These are phyloP conservation scores for Cladophialophora carrionii DNA, from an alignment of 2,329 filamentous ascomycete genomes.

Conservation along the genomic window DNA sequence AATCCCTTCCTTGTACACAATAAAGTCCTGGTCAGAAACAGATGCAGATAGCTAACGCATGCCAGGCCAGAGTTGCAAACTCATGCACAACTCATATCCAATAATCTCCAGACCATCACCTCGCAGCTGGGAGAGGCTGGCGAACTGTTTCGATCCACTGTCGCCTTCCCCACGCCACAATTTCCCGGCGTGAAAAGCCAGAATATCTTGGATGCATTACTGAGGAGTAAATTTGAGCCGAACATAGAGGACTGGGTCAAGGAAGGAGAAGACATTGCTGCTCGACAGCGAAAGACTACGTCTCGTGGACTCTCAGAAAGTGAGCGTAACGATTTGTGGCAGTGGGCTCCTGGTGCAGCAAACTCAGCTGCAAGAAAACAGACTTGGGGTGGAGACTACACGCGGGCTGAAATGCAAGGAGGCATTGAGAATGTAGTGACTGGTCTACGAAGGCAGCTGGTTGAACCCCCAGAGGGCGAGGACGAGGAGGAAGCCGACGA, in stretches of 20 bases:
- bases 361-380: slow-evolving; percentile 51
- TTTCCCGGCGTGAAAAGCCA: slow-evolving; percentile 73
- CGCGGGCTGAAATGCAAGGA: slow-evolving; percentile 67
- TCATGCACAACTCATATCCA: slow-evolving; percentile 71
- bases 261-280: slow-evolving; percentile 59
- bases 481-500: slow-evolving; percentile 58
- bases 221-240: slow-evolving; percentile 83
- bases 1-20: slow-evolving; percentile 66
- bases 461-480: slow-evolving; percentile 56
- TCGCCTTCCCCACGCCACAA: slow-evolving; percentile 74
- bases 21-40: background rate
- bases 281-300: slow-evolving; percentile 27
- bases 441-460: slow-evolving; percentile 63
- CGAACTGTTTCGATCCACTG: slow-evolving; percentile 69
- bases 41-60: slow-evolving; percentile 3
- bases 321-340: slow-evolving; percentile 64
- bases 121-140: slow-evolving; percentile 67
- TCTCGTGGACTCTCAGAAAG: slow-evolving; percentile 45
- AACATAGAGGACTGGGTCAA: slow-evolving; percentile 74
- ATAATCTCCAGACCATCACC: slow-evolving; percentile 69
- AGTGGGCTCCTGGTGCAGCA: slow-evolving; percentile 56
- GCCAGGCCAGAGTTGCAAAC: slow-evolving; percentile 70
- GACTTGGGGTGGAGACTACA: slow-evolving; percentile 69
- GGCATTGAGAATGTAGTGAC: slow-evolving; percentile 73
- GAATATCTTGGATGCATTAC: slow-evolving; percentile 66